A percentile compares a stretch with the other conserved stretches of the same genome.
Conservation (phyloP, 2,329 filamentous ascomycete species). For the Akanthomyces lecanii region DNA sequence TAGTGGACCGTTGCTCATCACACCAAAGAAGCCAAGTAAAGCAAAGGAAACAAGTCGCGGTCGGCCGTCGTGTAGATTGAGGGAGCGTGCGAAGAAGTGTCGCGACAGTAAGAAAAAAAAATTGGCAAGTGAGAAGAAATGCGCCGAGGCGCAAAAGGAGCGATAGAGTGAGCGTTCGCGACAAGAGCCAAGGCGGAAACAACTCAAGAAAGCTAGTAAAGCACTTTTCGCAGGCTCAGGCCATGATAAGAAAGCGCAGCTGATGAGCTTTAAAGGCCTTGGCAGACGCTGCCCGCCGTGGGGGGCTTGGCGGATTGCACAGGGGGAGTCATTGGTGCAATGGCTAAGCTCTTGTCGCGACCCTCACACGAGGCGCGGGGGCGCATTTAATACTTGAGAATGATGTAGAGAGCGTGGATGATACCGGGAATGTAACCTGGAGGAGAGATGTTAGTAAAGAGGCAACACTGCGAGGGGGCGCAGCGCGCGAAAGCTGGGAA, state of each 20-base stretch:
- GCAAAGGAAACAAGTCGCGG: constrained; percentile 11
- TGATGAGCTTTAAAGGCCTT: not conserved
- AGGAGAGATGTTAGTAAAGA: not conserved
- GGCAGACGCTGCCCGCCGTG: not conserved
- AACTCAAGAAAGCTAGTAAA: not conserved
- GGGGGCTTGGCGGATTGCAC: constrained; percentile 10
- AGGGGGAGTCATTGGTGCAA: constrained; percentile 1
- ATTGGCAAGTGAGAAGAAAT: not conserved
- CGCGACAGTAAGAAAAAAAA: not conserved
- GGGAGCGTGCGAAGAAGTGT: constrained; percentile 1
- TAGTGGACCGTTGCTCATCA: constrained; percentile 1
- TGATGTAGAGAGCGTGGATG: constrained; percentile 92
- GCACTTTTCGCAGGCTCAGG: not conserved
- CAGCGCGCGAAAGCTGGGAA: not conserved
- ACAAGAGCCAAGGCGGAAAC: not conserved
- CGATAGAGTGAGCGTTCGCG: not conserved
- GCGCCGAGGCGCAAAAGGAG: constrained; percentile 2
- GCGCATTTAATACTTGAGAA: constrained; percentile 70
- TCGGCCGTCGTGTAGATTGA: constrained; percentile 15
- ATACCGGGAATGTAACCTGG: constrained; percentile 68
- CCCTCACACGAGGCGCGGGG: not conserved
- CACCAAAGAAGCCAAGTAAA: constrained; percentile 2
- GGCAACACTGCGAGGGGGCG: too few species aligned
- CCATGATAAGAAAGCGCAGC: not conserved
- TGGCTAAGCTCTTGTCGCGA: constrained; percentile 4